Percentiles rank a stretch among this genome's conserved stretches.
phyloP scores from a whole-genome alignment of 2,329 filamentous ascomycete species.

The Calonectria montana region DNA sequence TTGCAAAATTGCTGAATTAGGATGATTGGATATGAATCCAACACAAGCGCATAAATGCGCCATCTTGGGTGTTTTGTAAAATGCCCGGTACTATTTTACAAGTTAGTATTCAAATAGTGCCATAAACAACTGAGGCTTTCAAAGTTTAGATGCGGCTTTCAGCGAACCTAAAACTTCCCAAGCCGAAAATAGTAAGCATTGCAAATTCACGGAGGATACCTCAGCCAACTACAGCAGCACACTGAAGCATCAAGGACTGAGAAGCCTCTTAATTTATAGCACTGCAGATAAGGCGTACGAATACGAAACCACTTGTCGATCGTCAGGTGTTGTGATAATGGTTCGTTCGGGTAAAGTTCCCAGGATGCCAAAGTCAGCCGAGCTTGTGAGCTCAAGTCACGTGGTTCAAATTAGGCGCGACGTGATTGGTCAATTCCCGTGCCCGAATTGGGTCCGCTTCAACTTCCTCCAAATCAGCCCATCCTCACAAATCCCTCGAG shows the following conservation, averaged over 20 bases:
- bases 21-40: too few relatives aligned
- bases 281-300: background rate
- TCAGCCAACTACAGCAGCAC: background rate
- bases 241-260: background rate
- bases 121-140: background rate
- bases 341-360: conserved; percentile 2
- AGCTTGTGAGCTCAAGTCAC: conserved; percentile 43
- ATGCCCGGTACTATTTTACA: background rate
- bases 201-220: background rate
- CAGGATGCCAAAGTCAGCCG: conserved; percentile 18
- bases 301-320: background rate
- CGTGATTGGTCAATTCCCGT: conserved; percentile 51
- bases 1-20: too few relatives aligned
- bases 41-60: background rate
- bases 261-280: background rate
- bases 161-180: background rate
- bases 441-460: conserved; percentile 45
- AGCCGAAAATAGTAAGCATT: background rate
- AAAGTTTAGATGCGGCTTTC: background rate
- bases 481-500: conserved; percentile 61
- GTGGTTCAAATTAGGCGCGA: conserved; percentile 39
- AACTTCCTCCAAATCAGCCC: conserved; percentile 57
- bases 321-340: background rate
- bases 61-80: background rate
- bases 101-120: too few relatives aligned